A percentile compares a stretch with the other conserved stretches of the same genome.
phyloP scores from a whole-genome alignment of 2,329 filamentous ascomycete genomes.

The Chrysoporthe austroafricana region DNA sequence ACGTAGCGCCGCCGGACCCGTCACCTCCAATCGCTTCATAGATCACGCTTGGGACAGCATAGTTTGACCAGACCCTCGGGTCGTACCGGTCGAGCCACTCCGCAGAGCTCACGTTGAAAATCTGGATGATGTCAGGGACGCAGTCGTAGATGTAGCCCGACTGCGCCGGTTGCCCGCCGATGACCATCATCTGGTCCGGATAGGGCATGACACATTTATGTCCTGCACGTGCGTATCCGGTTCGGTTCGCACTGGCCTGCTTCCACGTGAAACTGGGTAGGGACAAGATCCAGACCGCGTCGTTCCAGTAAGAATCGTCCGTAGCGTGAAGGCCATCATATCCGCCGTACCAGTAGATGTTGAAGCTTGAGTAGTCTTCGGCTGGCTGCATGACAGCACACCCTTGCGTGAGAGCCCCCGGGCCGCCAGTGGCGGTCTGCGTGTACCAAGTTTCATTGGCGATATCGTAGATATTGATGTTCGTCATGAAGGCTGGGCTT shows the following conservation, averaged over 20 bases:
- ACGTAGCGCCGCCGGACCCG: conserved; percentile 68
- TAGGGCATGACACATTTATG: conserved; percentile 77
- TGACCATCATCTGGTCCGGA: conserved; percentile 78
- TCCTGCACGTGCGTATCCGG: conserved; percentile 65
- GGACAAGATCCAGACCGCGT: conserved; percentile 81
- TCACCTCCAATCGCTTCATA: conserved; percentile 69
- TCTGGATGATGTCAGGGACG: conserved; percentile 56
- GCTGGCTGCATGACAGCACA: conserved; percentile 77
- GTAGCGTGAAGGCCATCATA: conserved; percentile 57
- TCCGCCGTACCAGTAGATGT: conserved; percentile 85
- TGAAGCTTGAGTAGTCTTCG: conserved; percentile 73
- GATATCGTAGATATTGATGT: conserved; percentile 79
- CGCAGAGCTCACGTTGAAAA: conserved; percentile 74
- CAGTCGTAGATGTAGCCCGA: conserved; percentile 43
- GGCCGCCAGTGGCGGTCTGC: conserved; percentile 66
- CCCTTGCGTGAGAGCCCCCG: conserved; percentile 62
- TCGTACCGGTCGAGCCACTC: conserved; percentile 74
- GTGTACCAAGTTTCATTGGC: conserved; percentile 68
- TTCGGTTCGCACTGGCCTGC: conserved; percentile 47
- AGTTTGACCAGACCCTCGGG: conserved; percentile 64
- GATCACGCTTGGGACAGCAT: conserved; percentile 69
- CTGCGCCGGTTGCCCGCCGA: conserved; percentile 65
- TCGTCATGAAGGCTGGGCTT: conserved; percentile 72
- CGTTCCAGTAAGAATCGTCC: conserved; percentile 44
- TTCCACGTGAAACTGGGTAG: conserved; percentile 84